Conservation (phyloP, 2,329 filamentous ascomycete genomes). For the Calonectria pseudoturangicola region DNA sequence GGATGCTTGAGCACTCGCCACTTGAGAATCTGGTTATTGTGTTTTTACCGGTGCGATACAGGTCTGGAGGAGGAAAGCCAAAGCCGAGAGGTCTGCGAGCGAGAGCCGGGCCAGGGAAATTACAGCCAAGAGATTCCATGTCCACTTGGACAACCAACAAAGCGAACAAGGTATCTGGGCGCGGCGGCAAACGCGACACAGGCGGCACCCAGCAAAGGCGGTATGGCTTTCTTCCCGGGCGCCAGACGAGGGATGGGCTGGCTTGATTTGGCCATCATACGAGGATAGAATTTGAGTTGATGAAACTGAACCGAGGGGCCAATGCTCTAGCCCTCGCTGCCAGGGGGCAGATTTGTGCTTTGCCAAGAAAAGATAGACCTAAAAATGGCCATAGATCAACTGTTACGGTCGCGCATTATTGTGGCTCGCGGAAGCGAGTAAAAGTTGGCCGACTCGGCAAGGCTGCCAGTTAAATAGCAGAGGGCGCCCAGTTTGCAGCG, state of each 20-base stretch:
- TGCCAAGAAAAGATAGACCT: slow-evolving; percentile 28
- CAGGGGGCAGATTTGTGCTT: slow-evolving; percentile 5
- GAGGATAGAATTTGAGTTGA: slow-evolving; percentile 12
- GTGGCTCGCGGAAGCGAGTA: slow-evolving; percentile 22
- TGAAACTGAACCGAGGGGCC: slow-evolving; percentile 11
- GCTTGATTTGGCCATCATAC: slow-evolving; percentile 8
- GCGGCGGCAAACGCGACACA: slow-evolving; percentile 16
- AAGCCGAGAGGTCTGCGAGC: background rate
- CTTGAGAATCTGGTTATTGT: no score
- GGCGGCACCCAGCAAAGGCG: background rate
- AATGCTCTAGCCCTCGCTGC: slow-evolving; percentile 1
- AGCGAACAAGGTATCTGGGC: background rate
- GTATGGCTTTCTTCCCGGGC: background rate
- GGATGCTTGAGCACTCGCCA: no score
- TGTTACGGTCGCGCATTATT: slow-evolving; percentile 12
- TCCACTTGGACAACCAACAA: background rate
- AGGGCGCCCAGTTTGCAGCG: slow-evolving; percentile 21
- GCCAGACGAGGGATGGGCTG: background rate
- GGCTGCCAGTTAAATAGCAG: slow-evolving; percentile 26
- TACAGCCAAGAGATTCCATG: background rate
- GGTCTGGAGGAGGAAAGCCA: no score
- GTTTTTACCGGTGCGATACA: no score
- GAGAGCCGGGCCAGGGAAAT: background rate
- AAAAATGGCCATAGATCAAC: slow-evolving; percentile 29
- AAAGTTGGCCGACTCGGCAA: slow-evolving; percentile 16